phyloP scores from a whole-genome alignment of 345 rosid species.

The Populus ilicifolia region DNA sequence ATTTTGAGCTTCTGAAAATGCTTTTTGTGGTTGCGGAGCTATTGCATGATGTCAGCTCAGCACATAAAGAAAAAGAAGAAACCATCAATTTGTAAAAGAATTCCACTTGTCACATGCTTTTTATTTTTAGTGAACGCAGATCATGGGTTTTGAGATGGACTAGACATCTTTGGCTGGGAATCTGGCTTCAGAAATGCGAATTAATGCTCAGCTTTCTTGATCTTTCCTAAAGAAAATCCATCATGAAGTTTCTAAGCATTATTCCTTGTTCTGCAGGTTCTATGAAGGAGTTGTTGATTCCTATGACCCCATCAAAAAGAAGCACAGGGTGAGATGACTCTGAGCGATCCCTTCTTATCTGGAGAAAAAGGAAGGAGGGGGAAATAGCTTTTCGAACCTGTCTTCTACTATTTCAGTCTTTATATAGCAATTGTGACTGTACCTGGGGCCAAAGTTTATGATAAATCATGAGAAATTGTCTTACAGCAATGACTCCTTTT shows the following conservation, averaged over 20 bases:
- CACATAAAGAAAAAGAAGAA: neutral
- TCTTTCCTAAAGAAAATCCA: neutral
- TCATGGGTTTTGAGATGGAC: neutral
- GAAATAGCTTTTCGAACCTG: neutral
- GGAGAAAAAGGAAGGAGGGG: neutral
- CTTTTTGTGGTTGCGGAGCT: neutral
- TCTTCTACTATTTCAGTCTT: neutral
- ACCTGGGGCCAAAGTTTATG: neutral
- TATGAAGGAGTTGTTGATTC: conserved; percentile 60
- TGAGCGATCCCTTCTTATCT: conserved; percentile 5
- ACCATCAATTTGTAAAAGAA: neutral
- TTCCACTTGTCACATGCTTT: neutral
- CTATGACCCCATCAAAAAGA: conserved; percentile 40
- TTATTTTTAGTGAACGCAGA: conserved; percentile 8
- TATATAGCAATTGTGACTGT: neutral
- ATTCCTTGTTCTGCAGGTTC: conserved; percentile 39
- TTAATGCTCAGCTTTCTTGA: neutral
- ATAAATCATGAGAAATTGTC: neutral
- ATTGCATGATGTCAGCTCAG: neutral
- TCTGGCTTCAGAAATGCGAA: neutral
- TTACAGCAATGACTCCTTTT: conserved; percentile 3
- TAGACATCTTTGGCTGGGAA: neutral
- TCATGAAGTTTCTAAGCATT: neutral
- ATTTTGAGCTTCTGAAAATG: neutral
- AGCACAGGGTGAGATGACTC: conserved; percentile 52